phyloP scores from a whole-genome alignment of 2,329 filamentous ascomycete species.

The Xylariaceae sp. region DNA sequence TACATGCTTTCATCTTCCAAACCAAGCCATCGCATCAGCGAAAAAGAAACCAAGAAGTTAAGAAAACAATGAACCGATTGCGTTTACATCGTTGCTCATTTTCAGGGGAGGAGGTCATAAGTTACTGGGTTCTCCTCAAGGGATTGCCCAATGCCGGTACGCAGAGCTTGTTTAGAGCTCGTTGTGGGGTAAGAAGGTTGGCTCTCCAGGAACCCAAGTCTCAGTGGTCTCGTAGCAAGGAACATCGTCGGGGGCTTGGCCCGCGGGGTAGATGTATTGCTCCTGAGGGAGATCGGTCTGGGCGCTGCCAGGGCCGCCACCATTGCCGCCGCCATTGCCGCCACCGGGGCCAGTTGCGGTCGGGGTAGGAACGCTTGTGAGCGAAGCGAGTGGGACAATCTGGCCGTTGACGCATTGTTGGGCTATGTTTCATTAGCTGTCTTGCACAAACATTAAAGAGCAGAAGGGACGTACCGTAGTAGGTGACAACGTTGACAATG shows the following conservation, averaged over 20 bases:
- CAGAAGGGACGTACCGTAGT: slow-evolving; percentile 7
- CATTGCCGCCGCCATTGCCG: not conserved
- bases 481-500: slow-evolving; percentile 16
- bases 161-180: slow-evolving; percentile 14
- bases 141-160: not conserved
- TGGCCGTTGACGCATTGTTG: slow-evolving; percentile 16
- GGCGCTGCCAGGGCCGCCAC: slow-evolving; percentile 1
- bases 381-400: slow-evolving; percentile 1
- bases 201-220: slow-evolving; percentile 16
- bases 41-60: not conserved
- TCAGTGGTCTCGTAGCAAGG: slow-evolving; percentile 15
- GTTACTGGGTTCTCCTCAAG: not conserved
- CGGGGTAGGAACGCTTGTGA: no score
- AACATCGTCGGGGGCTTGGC: slow-evolving; percentile 14
- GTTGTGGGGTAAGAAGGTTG: slow-evolving; percentile 21
- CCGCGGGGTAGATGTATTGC: slow-evolving; percentile 9
- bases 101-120: not conserved
- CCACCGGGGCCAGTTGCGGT: not conserved
- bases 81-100: slow-evolving; percentile 18
- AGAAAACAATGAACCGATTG: not conserved
- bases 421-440: not conserved
- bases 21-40: not conserved
- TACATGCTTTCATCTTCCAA: no score
- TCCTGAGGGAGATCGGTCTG: slow-evolving; percentile 2
- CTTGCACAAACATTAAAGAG: not conserved